Conservation (phyloP, 2,329 filamentous ascomycete genomes). For the Septoria petroselini region DNA sequence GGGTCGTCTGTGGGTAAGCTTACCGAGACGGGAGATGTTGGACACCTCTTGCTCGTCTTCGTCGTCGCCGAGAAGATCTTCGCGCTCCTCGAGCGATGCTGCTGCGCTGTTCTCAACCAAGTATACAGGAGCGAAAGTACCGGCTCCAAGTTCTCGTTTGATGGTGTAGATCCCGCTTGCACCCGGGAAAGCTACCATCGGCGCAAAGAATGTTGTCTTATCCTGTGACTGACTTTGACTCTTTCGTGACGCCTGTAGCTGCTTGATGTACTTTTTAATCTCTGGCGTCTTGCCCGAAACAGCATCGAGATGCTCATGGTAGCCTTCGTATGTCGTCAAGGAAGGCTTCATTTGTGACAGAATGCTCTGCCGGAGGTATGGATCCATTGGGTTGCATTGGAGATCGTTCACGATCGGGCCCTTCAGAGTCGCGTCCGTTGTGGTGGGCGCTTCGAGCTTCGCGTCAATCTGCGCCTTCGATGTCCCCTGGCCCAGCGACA, state of each 20-base stretch:
- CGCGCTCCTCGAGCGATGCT: conserved; percentile 40
- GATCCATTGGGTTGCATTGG: conserved; percentile 87
- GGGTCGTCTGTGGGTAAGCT: conserved; percentile 55
- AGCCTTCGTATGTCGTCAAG: conserved; percentile 71
- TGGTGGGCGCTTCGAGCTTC: conserved; percentile 22
- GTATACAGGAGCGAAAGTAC: conserved; percentile 94
- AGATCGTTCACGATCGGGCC: conserved; percentile 75
- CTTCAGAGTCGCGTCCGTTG: conserved; percentile 50
- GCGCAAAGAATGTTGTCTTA: conserved; percentile 55
- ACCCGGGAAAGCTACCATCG: conserved; percentile 66
- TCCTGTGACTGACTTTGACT: conserved; percentile 41
- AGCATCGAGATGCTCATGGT: conserved; percentile 66
- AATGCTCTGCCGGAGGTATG: conserved; percentile 70
- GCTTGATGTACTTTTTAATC: conserved; percentile 71
- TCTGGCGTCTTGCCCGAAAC: conserved; percentile 66
- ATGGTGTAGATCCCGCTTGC: conserved; percentile 68
- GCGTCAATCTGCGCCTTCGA: conserved; percentile 36
- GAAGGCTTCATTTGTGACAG: conserved; percentile 70
- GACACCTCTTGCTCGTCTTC: conserved; percentile 38
- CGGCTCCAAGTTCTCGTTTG: conserved; percentile 82
- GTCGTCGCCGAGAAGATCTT: conserved; percentile 37
- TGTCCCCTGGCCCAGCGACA: conserved; percentile 35
- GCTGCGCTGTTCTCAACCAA: conserved; percentile 65
- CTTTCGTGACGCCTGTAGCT: conserved; percentile 39
- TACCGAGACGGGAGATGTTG: conserved; percentile 55